phyloP scores from a whole-genome alignment of 2,329 filamentous ascomycete genomes.

The Beauveria varroae region DNA sequence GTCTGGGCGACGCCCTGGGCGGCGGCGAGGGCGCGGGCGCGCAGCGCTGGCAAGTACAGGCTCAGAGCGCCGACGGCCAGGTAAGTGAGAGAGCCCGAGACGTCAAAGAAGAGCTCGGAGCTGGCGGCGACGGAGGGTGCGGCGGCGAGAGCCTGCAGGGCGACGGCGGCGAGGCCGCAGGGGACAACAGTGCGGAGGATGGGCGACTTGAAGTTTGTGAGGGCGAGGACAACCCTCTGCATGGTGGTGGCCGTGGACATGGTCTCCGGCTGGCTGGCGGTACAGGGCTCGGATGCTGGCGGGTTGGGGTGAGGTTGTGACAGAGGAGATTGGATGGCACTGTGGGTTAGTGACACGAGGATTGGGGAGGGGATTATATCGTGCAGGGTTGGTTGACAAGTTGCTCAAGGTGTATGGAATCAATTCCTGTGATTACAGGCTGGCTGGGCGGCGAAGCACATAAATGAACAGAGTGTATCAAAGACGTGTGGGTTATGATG shows the following conservation, averaged over 20 bases:
- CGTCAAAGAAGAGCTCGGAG: slow-evolving; percentile 61
- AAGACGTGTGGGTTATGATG: too few relatives aligned
- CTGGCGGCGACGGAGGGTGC: slow-evolving; percentile 53
- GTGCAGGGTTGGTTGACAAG: too few relatives aligned
- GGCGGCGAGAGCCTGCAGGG: slow-evolving; percentile 54
- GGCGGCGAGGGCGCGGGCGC: slow-evolving; percentile 43
- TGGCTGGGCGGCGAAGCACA: background rate
- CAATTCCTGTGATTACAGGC: background rate
- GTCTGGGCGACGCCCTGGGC: slow-evolving; percentile 24
- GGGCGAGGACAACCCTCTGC: slow-evolving; percentile 38
- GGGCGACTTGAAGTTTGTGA: slow-evolving; percentile 54
- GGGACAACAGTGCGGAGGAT: slow-evolving; percentile 57
- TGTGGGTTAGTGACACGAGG: too few relatives aligned
- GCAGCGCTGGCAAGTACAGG: slow-evolving; percentile 52
- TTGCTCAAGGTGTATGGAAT: too few relatives aligned
- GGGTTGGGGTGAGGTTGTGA: too few relatives aligned
- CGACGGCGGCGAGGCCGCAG: slow-evolving; percentile 53
- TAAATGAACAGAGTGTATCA: background rate
- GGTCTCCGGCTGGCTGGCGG: background rate
- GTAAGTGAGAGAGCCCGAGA: slow-evolving; percentile 59
- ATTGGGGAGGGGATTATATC: too few relatives aligned
- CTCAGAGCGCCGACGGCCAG: slow-evolving; percentile 56
- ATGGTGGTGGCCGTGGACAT: slow-evolving; percentile 4
- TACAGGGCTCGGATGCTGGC: background rate
- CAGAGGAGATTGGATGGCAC: too few relatives aligned